Evolutionary conservation across 768 basidiomycete genomes (phyloP).

Genomic region (Holtermannia corniformis): DNA sequence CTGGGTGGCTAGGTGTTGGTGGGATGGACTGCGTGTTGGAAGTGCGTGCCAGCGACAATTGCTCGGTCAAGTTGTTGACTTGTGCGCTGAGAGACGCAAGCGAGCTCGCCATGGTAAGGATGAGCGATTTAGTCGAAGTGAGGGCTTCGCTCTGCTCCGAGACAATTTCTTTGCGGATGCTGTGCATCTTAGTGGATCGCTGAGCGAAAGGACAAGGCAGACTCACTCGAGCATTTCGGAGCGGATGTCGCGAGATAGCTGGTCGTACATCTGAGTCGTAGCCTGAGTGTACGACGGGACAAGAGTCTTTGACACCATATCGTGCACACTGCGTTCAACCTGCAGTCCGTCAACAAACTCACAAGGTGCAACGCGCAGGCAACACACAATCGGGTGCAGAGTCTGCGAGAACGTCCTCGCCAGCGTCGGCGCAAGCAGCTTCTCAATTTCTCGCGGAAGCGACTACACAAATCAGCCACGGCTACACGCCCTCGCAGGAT

Average conservation of each 20-base stretch:
- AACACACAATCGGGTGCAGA: conserved; percentile 13
- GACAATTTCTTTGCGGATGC: conserved; percentile 28
- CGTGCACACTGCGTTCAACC: conserved; percentile 21
- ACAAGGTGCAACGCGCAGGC: neutral
- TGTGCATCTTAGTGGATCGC: conserved; percentile 4
- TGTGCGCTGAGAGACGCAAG: conserved; percentile 21
- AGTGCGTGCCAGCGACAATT: conserved; percentile 11
- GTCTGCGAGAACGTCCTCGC: conserved; percentile 10
- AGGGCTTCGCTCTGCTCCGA: conserved; percentile 7
- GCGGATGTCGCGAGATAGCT: conserved; percentile 22
- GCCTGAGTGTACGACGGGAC: conserved; percentile 19
- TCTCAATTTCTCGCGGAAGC: conserved; percentile 20
- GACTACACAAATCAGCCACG: neutral
- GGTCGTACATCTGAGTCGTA: conserved; percentile 13
- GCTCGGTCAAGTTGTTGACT: conserved; percentile 21
- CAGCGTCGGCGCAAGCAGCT: conserved; percentile 13
- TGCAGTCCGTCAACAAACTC: neutral
- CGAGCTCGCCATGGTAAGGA: conserved; percentile 17
- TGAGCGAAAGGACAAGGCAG: neutral
- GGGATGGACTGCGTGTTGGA: conserved; percentile 1
- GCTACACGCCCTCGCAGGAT: neutral
- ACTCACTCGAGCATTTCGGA: conserved; percentile 35
- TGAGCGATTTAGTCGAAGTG: conserved; percentile 5
- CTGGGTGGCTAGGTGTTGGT: neutral
- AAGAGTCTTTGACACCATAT: conserved; percentile 14